Evolutionary conservation across 257 asterid species (phyloP).

Genomic region (Perilla frutescens): DNA sequence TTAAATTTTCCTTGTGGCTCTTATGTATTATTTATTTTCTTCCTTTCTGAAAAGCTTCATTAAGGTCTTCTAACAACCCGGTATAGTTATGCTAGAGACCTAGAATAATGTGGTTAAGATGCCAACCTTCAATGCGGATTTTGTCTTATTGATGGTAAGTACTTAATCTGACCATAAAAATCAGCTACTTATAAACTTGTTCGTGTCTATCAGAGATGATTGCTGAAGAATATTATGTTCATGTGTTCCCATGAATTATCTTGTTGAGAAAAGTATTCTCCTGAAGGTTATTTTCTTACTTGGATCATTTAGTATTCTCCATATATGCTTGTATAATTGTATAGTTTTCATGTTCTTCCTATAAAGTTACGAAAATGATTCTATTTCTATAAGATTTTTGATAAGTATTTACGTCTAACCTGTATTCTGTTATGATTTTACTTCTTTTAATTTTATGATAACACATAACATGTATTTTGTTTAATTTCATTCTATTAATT

Average conservation of each 20-base stretch:
- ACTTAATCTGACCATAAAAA: background rate
- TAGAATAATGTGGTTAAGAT: constrained; percentile 13
- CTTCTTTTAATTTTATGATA: too few species aligned
- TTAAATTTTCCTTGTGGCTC: background rate
- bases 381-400: too few species aligned
- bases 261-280: background rate
- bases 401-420: too few species aligned
- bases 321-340: background rate
- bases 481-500: too few species aligned
- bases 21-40: background rate
- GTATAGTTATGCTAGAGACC: background rate
- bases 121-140: too few species aligned
- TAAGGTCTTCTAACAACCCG: constrained; percentile 2
- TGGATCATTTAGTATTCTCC: background rate
- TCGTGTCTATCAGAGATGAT: constrained; percentile 1
- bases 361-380: too few species aligned
- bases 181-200: constrained; percentile 18
- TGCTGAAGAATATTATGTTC: constrained; percentile 1
- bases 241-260: background rate
- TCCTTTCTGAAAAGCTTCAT: background rate
- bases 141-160: background rate
- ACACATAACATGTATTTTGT: too few species aligned
- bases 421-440: too few species aligned
- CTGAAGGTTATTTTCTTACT: background rate
- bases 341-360: constrained; percentile 5